A percentile compares a stretch with the other conserved stretches of the same genome.
Conservation (phyloP, 257 asterid species). For the Nyctanthes arbortristis region DNA sequence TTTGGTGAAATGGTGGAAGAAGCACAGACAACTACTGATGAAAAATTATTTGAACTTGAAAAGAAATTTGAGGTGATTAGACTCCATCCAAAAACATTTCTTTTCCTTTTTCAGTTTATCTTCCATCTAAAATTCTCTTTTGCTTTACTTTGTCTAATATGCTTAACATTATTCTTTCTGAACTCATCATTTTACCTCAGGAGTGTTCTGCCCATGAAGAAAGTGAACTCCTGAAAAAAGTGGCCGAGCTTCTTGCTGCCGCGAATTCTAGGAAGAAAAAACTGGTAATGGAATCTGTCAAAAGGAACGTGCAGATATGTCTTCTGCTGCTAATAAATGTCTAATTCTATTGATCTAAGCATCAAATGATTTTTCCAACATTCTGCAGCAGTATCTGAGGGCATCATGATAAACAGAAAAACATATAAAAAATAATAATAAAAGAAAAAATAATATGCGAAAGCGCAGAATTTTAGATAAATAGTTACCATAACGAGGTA, state of each 20-base stretch:
- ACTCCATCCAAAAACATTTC: not conserved
- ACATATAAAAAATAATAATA: not conserved
- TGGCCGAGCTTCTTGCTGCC: conserved; percentile 87
- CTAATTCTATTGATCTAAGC: not conserved
- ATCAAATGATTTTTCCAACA: not conserved
- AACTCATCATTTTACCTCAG: conserved; percentile 23
- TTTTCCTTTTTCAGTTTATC: not conserved
- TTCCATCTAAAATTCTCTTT: conserved; percentile 14
- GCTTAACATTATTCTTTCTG: conserved; percentile 2
- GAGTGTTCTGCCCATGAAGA: conserved; percentile 86
- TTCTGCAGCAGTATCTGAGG: not conserved
- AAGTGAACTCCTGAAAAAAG: conserved; percentile 81
- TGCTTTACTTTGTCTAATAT: conserved; percentile 6
- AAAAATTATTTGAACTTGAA: conserved; percentile 53
- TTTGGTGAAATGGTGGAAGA: conserved; percentile 81
- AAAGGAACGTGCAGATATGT: not conserved
- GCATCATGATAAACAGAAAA: not conserved
- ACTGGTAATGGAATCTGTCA: conserved; percentile 34
- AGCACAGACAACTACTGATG: conserved; percentile 65
- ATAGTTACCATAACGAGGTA: too few species aligned
- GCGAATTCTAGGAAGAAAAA: conserved; percentile 78
- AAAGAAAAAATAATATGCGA: too few species aligned
- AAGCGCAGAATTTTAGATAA: too few species aligned
- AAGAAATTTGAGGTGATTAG: conserved; percentile 49
- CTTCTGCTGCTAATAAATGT: not conserved